Percentiles rank a stretch among this genome's conserved stretches.
phyloP scores from a whole-genome alignment of 768 basidiomycete genomes.

The Boletus pseudo-olivaceus region DNA sequence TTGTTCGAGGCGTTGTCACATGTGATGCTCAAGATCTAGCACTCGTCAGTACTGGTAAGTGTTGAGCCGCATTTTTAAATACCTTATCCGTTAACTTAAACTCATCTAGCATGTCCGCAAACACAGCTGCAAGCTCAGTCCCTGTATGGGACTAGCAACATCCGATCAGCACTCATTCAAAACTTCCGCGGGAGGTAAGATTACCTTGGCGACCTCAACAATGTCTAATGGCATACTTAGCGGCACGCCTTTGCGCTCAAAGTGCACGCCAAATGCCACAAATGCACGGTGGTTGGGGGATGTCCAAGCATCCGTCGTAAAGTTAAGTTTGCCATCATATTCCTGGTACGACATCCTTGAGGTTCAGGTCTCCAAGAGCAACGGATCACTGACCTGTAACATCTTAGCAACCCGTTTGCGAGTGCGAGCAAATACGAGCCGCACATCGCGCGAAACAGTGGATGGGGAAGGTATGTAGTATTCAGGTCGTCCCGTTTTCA shows the following conservation, averaged over 20 bases:
- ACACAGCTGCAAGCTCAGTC: no score
- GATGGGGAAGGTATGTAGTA: neutral
- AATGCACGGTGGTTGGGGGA: neutral
- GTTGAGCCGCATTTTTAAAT: no score
- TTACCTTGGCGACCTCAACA: no score
- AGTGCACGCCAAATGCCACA: neutral
- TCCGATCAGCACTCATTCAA: no score
- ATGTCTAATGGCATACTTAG: no score
- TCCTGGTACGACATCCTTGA: slow-evolving; percentile 1
- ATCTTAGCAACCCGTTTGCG: neutral
- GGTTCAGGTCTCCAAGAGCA: no score
- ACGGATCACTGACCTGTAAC: neutral
- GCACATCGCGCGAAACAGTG: neutral
- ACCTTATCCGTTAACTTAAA: no score
- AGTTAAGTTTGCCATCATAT: neutral
- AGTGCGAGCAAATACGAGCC: neutral
- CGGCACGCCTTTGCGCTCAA: neutral
- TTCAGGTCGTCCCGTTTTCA: neutral
- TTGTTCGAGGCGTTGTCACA: slow-evolving; percentile 29
- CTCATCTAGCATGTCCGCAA: no score
- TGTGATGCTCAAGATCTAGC: neutral
- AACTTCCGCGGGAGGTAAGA: no score
- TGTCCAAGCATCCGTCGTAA: neutral
- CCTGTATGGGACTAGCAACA: no score
- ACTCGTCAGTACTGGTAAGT: no score